phyloP scores from a whole-genome alignment of 805 yeast species.

The Cyberlindnera maritima region DNA sequence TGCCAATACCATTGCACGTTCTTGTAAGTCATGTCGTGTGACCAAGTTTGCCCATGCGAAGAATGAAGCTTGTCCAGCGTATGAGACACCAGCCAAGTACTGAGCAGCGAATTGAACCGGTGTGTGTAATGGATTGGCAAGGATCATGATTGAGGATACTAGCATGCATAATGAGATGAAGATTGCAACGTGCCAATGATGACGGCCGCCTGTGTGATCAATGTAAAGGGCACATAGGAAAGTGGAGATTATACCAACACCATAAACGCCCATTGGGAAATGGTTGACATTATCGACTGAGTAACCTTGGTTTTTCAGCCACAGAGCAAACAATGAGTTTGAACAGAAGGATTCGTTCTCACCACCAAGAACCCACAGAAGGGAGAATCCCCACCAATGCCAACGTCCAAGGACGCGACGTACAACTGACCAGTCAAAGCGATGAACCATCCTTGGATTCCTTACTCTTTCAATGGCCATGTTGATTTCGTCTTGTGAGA shows the following conservation, averaged over 20 bases:
- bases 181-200: conserved; percentile 52
- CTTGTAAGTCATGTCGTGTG: conserved; percentile 57
- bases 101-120: conserved; percentile 50
- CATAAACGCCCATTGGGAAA: conserved; percentile 54
- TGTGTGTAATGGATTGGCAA: conserved; percentile 38
- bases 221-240: conserved; percentile 42
- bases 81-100: conserved; percentile 50
- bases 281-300: conserved; percentile 46
- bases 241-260: conserved; percentile 48
- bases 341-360: conserved; percentile 45
- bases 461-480: conserved; percentile 43
- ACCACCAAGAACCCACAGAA: conserved; percentile 52
- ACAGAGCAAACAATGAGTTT: conserved; percentile 46
- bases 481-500: conserved; percentile 38
- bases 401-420: conserved; percentile 48
- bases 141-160: conserved; percentile 45
- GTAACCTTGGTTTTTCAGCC: conserved; percentile 40
- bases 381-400: conserved; percentile 55
- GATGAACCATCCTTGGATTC: conserved; percentile 34
- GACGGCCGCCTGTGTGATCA: conserved; percentile 38
- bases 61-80: conserved; percentile 58
- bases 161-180: conserved; percentile 42
- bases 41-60: conserved; percentile 65
- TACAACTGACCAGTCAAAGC: conserved; percentile 34
- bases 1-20: conserved; percentile 61